phyloP scores from a whole-genome alignment of 148 eudicot genomes.

The Rhododendron molle region DNA sequence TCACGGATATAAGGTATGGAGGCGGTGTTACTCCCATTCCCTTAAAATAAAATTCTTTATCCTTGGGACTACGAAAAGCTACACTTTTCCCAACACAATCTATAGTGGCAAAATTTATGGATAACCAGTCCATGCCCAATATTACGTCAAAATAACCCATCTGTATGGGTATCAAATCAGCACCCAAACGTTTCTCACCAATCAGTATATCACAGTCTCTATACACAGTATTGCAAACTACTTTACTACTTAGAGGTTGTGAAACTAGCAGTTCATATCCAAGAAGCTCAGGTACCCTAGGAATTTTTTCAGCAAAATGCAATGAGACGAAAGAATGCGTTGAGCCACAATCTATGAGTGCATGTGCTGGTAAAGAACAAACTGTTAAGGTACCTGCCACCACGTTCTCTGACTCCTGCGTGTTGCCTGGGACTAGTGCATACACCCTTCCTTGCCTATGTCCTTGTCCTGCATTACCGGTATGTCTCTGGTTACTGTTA shows the following conservation, averaged over 20 bases:
- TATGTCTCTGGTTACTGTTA: too few species aligned
- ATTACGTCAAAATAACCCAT: neutral
- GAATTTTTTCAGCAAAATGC: neutral
- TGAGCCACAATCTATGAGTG: neutral
- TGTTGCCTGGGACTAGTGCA: neutral
- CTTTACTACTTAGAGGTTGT: neutral
- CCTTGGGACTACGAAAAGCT: too few species aligned
- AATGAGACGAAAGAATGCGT: neutral
- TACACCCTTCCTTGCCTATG: too few species aligned
- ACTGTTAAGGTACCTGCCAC: neutral
- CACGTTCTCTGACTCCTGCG: neutral
- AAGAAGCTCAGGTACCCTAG: neutral
- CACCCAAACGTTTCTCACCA: neutral
- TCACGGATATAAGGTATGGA: too few species aligned
- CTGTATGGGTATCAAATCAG: neutral
- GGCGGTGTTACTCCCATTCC: too few species aligned
- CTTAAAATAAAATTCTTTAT: too few species aligned
- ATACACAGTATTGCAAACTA: neutral
- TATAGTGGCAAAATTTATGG: too few species aligned
- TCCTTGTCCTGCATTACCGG: too few species aligned
- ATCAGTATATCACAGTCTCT: neutral
- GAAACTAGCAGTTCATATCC: neutral
- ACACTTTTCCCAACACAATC: too few species aligned
- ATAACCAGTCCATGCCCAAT: too few species aligned
- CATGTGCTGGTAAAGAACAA: neutral